phyloP scores from a whole-genome alignment of 176 grass and related monocot genomes.

The Areca catechu region DNA sequence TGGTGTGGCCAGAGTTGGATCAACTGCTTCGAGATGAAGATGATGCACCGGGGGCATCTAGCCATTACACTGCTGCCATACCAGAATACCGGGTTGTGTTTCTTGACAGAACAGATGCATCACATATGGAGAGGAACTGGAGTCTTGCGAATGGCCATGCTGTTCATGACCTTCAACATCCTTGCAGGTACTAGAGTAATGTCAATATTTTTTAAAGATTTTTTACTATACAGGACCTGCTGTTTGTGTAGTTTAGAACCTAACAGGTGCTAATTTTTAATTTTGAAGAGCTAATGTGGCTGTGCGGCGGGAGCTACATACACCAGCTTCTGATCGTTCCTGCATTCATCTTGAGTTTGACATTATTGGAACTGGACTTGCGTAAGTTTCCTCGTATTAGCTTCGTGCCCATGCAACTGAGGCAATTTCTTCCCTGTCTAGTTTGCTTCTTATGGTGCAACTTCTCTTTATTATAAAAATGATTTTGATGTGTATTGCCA shows the following conservation, averaged over 20 bases:
- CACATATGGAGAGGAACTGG: conserved; percentile 50
- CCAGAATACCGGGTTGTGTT: conserved; percentile 44
- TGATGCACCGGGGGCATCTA: conserved; percentile 53
- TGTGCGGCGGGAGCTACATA: conserved; percentile 69
- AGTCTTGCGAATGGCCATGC: conserved; percentile 55
- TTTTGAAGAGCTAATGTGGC: conserved; percentile 71
- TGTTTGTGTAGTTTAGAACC: conserved; percentile 13
- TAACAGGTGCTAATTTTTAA: conserved; percentile 4
- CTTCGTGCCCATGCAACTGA: no score
- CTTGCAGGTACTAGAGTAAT: conserved; percentile 51
- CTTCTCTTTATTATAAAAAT: no score
- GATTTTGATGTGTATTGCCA: no score
- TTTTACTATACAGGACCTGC: conserved; percentile 6
- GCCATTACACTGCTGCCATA: conserved; percentile 83
- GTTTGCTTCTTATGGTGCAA: no score
- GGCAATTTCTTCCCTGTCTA: no score
- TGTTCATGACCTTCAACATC: conserved; percentile 72
- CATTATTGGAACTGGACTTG: conserved; percentile 57
- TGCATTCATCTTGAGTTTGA: conserved; percentile 95
- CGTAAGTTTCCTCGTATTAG: conserved; percentile 39
- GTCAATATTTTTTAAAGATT: conserved; percentile 1
- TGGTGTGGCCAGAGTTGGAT: conserved; percentile 85
- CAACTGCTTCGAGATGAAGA: conserved; percentile 61
- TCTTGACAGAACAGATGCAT: conserved; percentile 33
- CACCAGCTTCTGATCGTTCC: conserved; percentile 70